Conservation (phyloP, 306 rosid species). For the Arachis stenosperma region DNA sequence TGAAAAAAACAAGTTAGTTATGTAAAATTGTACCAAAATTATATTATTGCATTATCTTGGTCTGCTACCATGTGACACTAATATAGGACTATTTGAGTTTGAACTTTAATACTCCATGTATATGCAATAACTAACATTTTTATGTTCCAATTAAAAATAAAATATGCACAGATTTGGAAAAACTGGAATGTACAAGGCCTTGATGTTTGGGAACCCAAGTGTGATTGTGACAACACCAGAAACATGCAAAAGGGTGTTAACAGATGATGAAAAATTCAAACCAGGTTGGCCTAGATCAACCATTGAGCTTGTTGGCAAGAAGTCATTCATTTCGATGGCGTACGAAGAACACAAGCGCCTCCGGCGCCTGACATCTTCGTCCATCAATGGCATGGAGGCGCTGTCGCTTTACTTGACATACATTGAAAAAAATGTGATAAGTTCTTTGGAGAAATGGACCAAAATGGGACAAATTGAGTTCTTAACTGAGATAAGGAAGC, state of each 20-base stretch:
- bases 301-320: conserved; percentile 72
- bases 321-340: conserved; percentile 67
- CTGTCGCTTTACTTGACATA: conserved; percentile 63
- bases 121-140: not conserved
- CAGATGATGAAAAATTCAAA: conserved; percentile 72
- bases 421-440: conserved; percentile 57
- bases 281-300: conserved; percentile 88
- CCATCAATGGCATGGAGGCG: conserved; percentile 84
- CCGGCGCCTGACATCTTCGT: conserved; percentile 72
- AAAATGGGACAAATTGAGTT: conserved; percentile 71
- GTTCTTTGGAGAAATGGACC: conserved; percentile 77
- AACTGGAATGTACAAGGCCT: conserved; percentile 74
- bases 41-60: no score
- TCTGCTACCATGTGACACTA: no score
- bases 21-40: no score
- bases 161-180: conserved; percentile 61
- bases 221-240: conserved; percentile 77
- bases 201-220: conserved; percentile 88
- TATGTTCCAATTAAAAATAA: not conserved
- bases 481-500: conserved; percentile 64
- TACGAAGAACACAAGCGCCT: conserved; percentile 86
- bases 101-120: no score
- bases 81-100: no score
- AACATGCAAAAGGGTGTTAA: conserved; percentile 65
- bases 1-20: no score